Evolutionary conservation across 75 land plant genomes (phyloP).

Genomic region (Larix kaempferi): DNA sequence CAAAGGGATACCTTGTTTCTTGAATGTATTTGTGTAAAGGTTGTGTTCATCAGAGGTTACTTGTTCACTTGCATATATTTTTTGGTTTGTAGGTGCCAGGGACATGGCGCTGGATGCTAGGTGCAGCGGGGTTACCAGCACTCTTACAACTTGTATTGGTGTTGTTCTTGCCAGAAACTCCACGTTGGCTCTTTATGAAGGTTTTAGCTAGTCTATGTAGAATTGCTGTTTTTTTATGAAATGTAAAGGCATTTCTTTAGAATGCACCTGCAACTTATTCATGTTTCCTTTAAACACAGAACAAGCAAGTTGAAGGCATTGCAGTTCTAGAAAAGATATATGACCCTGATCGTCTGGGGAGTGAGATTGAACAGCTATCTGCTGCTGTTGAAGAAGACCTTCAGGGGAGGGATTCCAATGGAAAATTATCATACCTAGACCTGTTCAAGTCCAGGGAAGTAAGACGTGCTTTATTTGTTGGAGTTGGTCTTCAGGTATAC

Average conservation of each 20-base stretch:
- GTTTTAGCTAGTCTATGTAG: conserved; percentile 21
- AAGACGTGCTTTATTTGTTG: conserved; percentile 79
- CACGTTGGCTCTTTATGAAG: conserved; percentile 82
- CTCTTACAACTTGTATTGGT: conserved; percentile 58
- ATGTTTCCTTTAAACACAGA: conserved; percentile 30
- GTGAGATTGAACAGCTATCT: conserved; percentile 66
- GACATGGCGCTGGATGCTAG: conserved; percentile 95
- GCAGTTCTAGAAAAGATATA: conserved; percentile 73
- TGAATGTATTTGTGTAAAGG: background rate
- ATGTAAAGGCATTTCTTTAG: background rate
- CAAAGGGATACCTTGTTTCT: background rate
- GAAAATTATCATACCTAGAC: conserved; percentile 33
- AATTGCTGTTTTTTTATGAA: background rate
- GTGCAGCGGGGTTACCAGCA: conserved; percentile 72
- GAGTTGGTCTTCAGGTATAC: conserved; percentile 93
- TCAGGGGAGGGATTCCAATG: conserved; percentile 17
- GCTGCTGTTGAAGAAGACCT: conserved; percentile 45
- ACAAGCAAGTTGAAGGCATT: conserved; percentile 52
- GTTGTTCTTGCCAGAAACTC: conserved; percentile 80
- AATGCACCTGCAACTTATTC: background rate
- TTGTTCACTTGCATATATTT: too few species aligned
- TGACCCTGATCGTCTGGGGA: conserved; percentile 54
- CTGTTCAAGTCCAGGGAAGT: conserved; percentile 69
- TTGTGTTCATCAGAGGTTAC: background rate
- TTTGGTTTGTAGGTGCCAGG: conserved; percentile 54